Percentiles rank a stretch among this genome's conserved stretches.
phyloP scores from a whole-genome alignment of 306 rosid genomes.

The Erythrophleum fordii region DNA sequence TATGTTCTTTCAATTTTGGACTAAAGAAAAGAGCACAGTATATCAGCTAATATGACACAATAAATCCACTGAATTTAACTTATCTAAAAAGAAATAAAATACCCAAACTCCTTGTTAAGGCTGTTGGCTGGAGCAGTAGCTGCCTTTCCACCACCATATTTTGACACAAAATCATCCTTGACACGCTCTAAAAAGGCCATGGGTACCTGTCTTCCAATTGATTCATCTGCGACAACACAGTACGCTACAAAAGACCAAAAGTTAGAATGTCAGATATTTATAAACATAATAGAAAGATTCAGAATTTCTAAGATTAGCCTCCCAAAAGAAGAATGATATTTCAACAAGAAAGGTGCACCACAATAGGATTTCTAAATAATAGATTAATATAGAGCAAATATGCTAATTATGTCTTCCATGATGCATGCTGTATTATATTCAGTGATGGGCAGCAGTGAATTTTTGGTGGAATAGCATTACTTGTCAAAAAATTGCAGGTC shows the following conservation, averaged over 20 bases:
- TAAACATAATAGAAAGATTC: not conserved
- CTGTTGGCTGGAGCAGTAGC: conserved; percentile 81
- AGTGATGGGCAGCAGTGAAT: not conserved
- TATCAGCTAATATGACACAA: conserved; percentile 12
- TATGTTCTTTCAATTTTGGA: conserved; percentile 91
- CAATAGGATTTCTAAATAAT: not conserved
- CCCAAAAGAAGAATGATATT: not conserved
- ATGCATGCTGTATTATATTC: not conserved
- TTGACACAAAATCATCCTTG: conserved; percentile 84
- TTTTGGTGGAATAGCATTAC: not conserved
- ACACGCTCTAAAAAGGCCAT: conserved; percentile 92
- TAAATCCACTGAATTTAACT: conserved; percentile 17
- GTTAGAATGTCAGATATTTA: conserved; percentile 6
- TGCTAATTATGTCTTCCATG: not conserved
- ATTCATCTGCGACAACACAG: conserved; percentile 94
- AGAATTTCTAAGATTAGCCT: not conserved
- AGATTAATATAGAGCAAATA: not conserved
- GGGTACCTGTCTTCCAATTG: conserved; percentile 86
- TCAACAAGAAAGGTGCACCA: not conserved
- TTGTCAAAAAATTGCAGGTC: not conserved
- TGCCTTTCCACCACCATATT: conserved; percentile 85
- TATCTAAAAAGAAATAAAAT: conserved; percentile 27
- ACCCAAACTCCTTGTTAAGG: conserved; percentile 96
- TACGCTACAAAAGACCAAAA: conserved; percentile 66
- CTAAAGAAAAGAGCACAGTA: conserved; percentile 42